A percentile compares a stretch with the other conserved stretches of the same genome.
Conservation (phyloP, 78 protist species). For the Paratrimastix pyriformis region DNA sequence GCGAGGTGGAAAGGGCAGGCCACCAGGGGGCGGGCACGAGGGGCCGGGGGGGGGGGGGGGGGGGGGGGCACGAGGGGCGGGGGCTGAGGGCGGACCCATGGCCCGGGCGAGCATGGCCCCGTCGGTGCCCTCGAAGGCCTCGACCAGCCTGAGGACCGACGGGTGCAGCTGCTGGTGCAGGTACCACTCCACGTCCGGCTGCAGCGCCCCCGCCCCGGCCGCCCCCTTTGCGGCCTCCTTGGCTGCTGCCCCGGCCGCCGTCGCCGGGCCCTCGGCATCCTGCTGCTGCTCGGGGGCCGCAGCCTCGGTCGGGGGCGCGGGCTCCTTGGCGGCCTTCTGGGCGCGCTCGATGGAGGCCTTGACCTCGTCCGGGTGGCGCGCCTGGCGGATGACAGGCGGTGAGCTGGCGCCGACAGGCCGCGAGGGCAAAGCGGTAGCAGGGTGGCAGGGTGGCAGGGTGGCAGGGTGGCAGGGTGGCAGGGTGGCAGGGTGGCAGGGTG, state of each 20-base stretch:
- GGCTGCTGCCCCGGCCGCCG: background rate
- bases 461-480: background rate
- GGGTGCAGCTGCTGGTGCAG: constrained; percentile 72
- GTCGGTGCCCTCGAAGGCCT: constrained; percentile 62
- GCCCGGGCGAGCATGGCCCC: background rate
- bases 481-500: background rate
- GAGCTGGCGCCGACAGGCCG: no score
- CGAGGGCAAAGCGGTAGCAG: background rate
- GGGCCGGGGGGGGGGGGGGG: no score
- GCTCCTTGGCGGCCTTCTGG: background rate
- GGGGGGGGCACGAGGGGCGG: no score
- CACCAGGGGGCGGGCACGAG: no score
- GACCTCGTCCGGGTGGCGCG: constrained; percentile 5
- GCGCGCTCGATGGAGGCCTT: background rate
- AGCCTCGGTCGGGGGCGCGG: background rate
- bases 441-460: background rate
- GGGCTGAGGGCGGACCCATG: no score
- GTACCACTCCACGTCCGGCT: constrained; percentile 25
- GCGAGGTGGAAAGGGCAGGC: no score
- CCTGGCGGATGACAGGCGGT: background rate
- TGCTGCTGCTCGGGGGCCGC: background rate
- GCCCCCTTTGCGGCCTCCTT: background rate
- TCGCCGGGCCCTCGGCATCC: constrained; percentile 10
- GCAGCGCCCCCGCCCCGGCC: background rate
- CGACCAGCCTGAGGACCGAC: constrained; percentile 64